phyloP scores from a whole-genome alignment of 2,329 filamentous ascomycete species.

The Aspergillus eucalypticola region DNA sequence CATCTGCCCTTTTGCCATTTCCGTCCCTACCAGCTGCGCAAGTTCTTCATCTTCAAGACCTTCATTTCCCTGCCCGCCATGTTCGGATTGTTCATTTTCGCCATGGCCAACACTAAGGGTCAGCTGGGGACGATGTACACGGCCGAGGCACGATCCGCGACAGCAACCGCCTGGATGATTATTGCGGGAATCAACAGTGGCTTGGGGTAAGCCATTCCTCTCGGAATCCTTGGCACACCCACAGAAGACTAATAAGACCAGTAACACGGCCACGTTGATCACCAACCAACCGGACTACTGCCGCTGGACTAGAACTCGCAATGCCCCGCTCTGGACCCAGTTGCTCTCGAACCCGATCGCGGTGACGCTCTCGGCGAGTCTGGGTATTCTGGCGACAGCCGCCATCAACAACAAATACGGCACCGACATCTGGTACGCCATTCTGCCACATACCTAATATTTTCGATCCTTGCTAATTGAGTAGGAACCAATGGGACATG shows the following conservation, averaged over 20 bases:
- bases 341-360: conserved; percentile 43
- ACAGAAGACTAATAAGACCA: not conserved
- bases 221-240: too few relatives aligned
- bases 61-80: conserved; percentile 42
- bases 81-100: conserved; percentile 43
- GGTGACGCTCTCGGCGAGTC: conserved; percentile 43
- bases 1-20: conserved; percentile 47
- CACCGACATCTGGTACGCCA: conserved; percentile 25
- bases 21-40: conserved; percentile 47
- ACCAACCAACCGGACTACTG: conserved; percentile 50
- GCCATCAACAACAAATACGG: conserved; percentile 48
- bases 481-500: conserved; percentile 36
- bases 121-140: conserved; percentile 31
- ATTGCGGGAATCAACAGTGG: conserved; percentile 44
- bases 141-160: conserved; percentile 13
- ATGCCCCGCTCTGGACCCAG: conserved; percentile 46
- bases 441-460: not conserved
- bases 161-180: conserved; percentile 36
- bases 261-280: conserved; percentile 40
- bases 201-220: conserved; percentile 27
- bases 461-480: not conserved
- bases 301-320: conserved; percentile 34
- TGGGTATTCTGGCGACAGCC: conserved; percentile 49
- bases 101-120: conserved; percentile 42
- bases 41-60: conserved; percentile 50